Conservation (phyloP, 2,329 filamentous ascomycete genomes). For the Fusarium humuli region DNA sequence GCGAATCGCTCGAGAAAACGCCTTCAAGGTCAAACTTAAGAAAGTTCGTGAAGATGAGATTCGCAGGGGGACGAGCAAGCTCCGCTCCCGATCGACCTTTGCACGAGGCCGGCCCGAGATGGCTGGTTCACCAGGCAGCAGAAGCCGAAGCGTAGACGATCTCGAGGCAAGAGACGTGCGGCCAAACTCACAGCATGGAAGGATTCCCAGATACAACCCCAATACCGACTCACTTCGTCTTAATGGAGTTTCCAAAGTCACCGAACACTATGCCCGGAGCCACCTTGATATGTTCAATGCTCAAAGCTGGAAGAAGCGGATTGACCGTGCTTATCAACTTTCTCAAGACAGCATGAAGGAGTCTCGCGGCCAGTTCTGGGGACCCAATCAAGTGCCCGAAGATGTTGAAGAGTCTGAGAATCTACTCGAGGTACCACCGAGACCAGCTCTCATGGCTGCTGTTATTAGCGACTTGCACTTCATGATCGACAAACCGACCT, state of each 20-base stretch:
- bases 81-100: conserved; percentile 66
- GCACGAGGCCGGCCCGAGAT: conserved; percentile 51
- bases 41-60: conserved; percentile 80
- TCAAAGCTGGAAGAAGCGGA: conserved; percentile 91
- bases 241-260: conserved; percentile 77
- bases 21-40: conserved; percentile 87
- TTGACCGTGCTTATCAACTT: conserved; percentile 78
- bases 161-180: conserved; percentile 48
- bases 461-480: conserved; percentile 87
- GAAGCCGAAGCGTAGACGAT: conserved; percentile 69
- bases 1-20: conserved; percentile 87
- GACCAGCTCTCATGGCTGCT: conserved; percentile 84
- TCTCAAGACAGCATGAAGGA: conserved; percentile 82
- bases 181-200: conserved; percentile 52
- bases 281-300: conserved; percentile 84
- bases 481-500: conserved; percentile 90
- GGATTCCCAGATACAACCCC: conserved; percentile 78
- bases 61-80: conserved; percentile 63
- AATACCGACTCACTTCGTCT: conserved; percentile 75
- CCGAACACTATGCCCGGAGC: conserved; percentile 79
- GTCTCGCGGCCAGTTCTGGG: conserved; percentile 83
- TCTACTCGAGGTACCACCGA: conserved; percentile 85
- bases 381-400: conserved; percentile 81
- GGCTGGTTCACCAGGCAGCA: conserved; percentile 52
- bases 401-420: conserved; percentile 86